A percentile compares a stretch with the other conserved stretches of the same genome.
Evolutionary conservation across 106 monocot genomes (phyloP).

Genomic region (Dioscorea zingiberensis): DNA sequence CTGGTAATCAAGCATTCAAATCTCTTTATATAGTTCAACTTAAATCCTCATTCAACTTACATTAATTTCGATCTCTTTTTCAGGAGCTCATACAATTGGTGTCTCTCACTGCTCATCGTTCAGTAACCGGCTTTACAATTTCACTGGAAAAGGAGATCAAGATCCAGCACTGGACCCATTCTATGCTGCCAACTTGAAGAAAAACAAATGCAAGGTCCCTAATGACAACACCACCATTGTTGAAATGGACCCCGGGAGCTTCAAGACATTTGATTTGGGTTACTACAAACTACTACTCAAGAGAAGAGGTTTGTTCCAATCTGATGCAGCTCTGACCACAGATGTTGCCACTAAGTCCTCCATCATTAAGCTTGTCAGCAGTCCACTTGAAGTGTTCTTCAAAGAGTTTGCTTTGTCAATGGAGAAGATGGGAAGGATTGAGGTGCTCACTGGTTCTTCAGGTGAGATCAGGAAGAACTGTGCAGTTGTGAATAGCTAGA

Average conservation of each 20-base stretch:
- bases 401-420: conserved; percentile 50
- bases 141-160: conserved; percentile 63
- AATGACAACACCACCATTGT: conserved; percentile 39
- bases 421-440: conserved; percentile 72
- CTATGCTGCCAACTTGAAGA: conserved; percentile 55
- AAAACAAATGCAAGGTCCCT: conserved; percentile 41
- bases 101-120: conserved; percentile 51
- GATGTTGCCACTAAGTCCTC: conserved; percentile 24
- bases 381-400: conserved; percentile 46
- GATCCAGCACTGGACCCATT: conserved; percentile 49
- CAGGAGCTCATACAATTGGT: conserved; percentile 74
- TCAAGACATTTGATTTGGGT: conserved; percentile 65
- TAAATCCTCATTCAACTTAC: background rate
- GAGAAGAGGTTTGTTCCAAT: conserved; percentile 67
- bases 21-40: background rate
- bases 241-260: conserved; percentile 89
- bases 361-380: conserved; percentile 27
- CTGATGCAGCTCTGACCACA: conserved; percentile 65
- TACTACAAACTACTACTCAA: conserved; percentile 71
- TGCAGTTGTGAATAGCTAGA: conserved; percentile 42
- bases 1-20: conserved; percentile 22
- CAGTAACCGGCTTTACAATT: conserved; percentile 67
- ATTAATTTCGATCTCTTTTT: background rate
- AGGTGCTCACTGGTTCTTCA: conserved; percentile 43
- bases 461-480: conserved; percentile 88